These are phyloP conservation scores for Cryphonectria parasitica DNA, from an alignment of 2,329 filamentous ascomycete genomes.

Conservation along the genomic window DNA sequence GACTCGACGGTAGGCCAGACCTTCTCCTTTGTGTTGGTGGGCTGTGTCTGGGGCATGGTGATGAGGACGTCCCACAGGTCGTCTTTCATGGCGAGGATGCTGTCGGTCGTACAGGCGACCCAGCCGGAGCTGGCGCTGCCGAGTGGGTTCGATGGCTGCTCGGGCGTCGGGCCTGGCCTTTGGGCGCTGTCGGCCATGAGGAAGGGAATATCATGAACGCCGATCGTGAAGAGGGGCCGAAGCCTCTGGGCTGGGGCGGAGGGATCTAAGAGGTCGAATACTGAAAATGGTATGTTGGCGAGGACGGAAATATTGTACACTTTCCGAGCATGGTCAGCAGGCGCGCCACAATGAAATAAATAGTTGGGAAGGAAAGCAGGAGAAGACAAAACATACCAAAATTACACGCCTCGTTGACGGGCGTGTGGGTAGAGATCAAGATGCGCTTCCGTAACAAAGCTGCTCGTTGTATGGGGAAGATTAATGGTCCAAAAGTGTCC, in stretches of 20 bases:
- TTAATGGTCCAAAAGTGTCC: conserved; percentile 83
- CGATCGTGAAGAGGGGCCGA: conserved; percentile 87
- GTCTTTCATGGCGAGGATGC: conserved; percentile 84
- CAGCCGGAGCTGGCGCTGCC: conserved; percentile 68
- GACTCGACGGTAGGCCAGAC: conserved; percentile 78
- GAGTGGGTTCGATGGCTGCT: conserved; percentile 33
- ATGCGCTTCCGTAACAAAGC: conserved; percentile 87
- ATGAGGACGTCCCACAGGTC: conserved; percentile 89
- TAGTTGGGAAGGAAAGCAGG: neutral
- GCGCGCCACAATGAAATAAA: neutral
- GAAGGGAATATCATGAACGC: conserved; percentile 87
- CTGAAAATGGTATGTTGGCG: conserved; percentile 80
- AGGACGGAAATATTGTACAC: conserved; percentile 95
- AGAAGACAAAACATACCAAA: conserved; percentile 65
- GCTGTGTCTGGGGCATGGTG: conserved; percentile 70
- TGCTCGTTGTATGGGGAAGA: conserved; percentile 89
- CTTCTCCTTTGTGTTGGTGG: conserved; percentile 60
- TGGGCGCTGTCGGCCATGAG: conserved; percentile 65
- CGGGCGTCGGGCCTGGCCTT: conserved; percentile 34
- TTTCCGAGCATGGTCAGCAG: conserved; percentile 33
- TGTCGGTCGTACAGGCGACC: conserved; percentile 96
- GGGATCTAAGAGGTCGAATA: conserved; percentile 69
- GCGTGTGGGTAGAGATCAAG: conserved; percentile 81
- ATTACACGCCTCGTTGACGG: conserved; percentile 83
- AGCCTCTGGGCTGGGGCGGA: conserved; percentile 67